A percentile compares a stretch with the other conserved stretches of the same genome.
Evolutionary conservation across 441 rosid genomes (phyloP).

Genomic region (Aleurites moluccanus): DNA sequence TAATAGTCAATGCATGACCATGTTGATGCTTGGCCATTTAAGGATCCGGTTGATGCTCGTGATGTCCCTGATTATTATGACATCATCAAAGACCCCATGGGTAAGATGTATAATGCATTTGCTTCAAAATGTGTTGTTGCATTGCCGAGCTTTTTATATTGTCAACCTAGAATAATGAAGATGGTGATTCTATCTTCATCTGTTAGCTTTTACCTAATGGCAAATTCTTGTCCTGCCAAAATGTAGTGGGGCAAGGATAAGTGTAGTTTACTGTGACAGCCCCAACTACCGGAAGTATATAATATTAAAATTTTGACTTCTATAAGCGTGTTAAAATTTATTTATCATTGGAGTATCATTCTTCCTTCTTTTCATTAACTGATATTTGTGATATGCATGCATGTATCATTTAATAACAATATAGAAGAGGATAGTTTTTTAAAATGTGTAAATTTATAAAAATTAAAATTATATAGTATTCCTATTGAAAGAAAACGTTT

Average conservation of each 20-base stretch:
- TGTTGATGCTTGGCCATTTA: conserved; percentile 97
- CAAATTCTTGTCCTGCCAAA: background rate
- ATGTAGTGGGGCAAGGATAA: background rate
- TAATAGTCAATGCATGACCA: conserved; percentile 90
- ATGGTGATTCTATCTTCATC: background rate
- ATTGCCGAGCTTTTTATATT: background rate
- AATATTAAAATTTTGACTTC: background rate
- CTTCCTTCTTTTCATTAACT: background rate
- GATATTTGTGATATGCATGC: background rate
- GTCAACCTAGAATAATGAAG: background rate
- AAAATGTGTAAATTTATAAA: background rate
- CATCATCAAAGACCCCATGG: conserved; percentile 97
- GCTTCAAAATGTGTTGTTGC: conserved; percentile 6
- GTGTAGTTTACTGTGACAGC: background rate
- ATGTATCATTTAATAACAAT: background rate
- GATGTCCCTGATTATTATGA: conserved; percentile 99
- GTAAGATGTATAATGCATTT: conserved; percentile 44
- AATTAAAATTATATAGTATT: too few species aligned
- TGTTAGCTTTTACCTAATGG: background rate
- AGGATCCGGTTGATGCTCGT: conserved; percentile 92
- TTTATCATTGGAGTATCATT: background rate
- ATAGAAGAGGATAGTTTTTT: background rate
- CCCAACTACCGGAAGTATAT: background rate
- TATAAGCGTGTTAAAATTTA: background rate
- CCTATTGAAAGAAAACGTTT: background rate